Conservation (phyloP, 371 early-diverging fungal genomes). For the Lichtheimia ornata region DNA sequence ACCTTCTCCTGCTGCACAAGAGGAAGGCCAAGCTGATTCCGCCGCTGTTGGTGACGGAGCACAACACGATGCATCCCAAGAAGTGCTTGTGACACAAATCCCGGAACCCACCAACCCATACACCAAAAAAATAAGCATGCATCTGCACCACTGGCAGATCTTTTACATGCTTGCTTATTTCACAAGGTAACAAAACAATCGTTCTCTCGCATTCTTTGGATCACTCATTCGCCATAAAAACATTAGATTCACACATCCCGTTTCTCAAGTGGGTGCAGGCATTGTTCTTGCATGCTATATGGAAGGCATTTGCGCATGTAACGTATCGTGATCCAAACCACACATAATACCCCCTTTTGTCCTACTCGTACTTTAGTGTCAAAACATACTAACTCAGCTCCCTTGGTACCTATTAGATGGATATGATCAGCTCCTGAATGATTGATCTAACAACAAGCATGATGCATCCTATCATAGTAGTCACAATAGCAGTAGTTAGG, state of each 20-base stretch:
- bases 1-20: conserved; percentile 1
- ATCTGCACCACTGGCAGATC: conserved; percentile 88
- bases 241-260: conserved; percentile 64
- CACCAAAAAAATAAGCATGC: conserved; percentile 40
- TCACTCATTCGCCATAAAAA: not conserved
- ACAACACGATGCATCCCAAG: conserved; percentile 9
- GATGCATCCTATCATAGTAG: too few species aligned
- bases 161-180: conserved; percentile 85
- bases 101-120: conserved; percentile 24
- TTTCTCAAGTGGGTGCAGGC: conserved; percentile 77
- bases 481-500: too few species aligned
- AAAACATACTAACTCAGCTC: not conserved
- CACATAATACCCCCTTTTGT: not conserved
- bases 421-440: conserved; percentile 41
- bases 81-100: not conserved
- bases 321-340: conserved; percentile 10
- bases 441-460: conserved; percentile 7
- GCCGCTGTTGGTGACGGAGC: conserved; percentile 9
- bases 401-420: conserved; percentile 27
- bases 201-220: not conserved
- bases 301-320: conserved; percentile 69
- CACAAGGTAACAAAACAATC: conserved; percentile 45
- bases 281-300: conserved; percentile 77
- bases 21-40: conserved; percentile 4
- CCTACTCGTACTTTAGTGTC: not conserved